These are phyloP conservation scores for Penicillium longicatenatum DNA, from an alignment of 495 filamentous ascomycete species.

Conservation along the genomic window DNA sequence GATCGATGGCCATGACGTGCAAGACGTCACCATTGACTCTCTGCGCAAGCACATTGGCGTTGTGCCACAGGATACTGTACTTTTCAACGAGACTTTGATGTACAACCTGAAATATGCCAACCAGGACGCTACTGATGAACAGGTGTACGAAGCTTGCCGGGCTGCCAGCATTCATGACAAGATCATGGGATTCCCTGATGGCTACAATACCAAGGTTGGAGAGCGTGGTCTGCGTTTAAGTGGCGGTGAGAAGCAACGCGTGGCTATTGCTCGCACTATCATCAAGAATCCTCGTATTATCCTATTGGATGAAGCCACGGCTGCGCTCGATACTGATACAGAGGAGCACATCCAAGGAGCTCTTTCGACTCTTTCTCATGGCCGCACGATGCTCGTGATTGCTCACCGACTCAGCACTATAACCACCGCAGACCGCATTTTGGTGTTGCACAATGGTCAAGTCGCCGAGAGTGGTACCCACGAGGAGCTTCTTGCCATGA, in stretches of 20 bases:
- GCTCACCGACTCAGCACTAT: constrained; percentile 94
- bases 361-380: constrained; percentile 73
- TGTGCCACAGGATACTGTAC: constrained; percentile 92
- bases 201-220: constrained; percentile 89
- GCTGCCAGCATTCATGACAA: constrained; percentile 96
- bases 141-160: constrained; percentile 85
- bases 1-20: constrained; percentile 82
- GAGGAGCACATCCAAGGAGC: constrained; percentile 94
- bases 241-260: constrained; percentile 95
- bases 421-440: constrained; percentile 89
- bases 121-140: constrained; percentile 78
- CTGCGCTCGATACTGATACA: constrained; percentile 91
- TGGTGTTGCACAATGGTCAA: constrained; percentile 83
- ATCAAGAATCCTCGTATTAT: constrained; percentile 95
- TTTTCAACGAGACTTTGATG: constrained; percentile 98
- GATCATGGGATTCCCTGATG: constrained; percentile 90
- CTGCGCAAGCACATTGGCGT: constrained; percentile 88
- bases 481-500: constrained; percentile 72
- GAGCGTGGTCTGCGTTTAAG: constrained; percentile 91
- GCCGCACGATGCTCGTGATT: constrained; percentile 83
- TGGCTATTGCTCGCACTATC: constrained; percentile 95
- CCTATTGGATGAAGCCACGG: constrained; percentile 94
- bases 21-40: constrained; percentile 89
- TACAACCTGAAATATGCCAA: constrained; percentile 97
- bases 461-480: constrained; percentile 88